Evolutionary conservation across 1,284 basidiomycete species (phyloP).

Genomic region (Mycosarcoma maydis): DNA sequence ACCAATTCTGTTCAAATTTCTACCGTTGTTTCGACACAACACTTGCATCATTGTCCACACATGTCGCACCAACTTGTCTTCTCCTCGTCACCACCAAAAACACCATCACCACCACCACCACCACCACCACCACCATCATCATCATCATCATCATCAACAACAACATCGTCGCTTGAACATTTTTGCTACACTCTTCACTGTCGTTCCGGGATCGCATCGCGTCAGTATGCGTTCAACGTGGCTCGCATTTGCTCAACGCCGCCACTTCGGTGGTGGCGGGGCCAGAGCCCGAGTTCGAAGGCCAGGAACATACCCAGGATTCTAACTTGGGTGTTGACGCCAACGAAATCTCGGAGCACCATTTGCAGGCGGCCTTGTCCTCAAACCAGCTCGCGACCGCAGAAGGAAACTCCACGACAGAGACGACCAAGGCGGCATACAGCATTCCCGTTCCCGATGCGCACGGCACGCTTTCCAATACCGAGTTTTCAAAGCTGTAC

Average conservation of each 20-base stretch:
- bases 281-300: constrained; percentile 59
- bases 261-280: constrained; percentile 58
- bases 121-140: too few species aligned
- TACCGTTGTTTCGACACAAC: neutral
- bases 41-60: neutral
- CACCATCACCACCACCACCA: too few species aligned
- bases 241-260: constrained; percentile 53
- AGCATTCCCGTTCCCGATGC: constrained; percentile 66
- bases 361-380: constrained; percentile 65
- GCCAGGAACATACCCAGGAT: constrained; percentile 58
- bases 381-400: constrained; percentile 62
- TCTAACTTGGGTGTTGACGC: constrained; percentile 61
- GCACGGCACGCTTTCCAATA: constrained; percentile 50
- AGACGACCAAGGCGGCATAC: constrained; percentile 52
- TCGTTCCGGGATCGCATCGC: neutral
- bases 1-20: too few species aligned
- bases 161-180: too few species aligned
- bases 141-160: constrained; percentile 1
- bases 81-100: too few species aligned
- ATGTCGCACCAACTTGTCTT: too few species aligned
- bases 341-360: constrained; percentile 63
- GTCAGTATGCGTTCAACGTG: constrained; percentile 58
- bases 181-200: neutral
- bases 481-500: constrained; percentile 57
- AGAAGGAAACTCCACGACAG: constrained; percentile 29